phyloP scores from a whole-genome alignment of 352 stramenopile genomes.

The Phytopythium mirpurense region DNA sequence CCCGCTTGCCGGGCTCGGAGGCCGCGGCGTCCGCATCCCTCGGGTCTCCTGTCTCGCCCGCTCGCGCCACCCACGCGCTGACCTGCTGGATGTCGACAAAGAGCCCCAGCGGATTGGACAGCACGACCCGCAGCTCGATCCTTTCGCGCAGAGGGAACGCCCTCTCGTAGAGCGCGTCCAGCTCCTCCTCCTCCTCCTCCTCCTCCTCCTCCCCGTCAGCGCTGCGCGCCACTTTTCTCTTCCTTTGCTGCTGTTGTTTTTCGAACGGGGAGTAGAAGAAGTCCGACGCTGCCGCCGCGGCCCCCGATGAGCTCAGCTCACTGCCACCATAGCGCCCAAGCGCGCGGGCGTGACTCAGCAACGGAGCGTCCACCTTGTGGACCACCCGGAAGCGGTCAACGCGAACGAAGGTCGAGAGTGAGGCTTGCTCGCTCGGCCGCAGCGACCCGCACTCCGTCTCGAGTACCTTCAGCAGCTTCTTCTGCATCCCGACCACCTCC shows the following conservation, averaged over 20 bases:
- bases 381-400: constrained; percentile 46
- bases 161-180: constrained; percentile 24
- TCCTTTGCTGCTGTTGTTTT: constrained; percentile 23
- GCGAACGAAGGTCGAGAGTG: constrained; percentile 47
- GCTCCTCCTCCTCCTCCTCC: constrained; percentile 8
- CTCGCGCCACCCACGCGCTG: constrained; percentile 37
- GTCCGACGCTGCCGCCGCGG: constrained; percentile 18
- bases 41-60: constrained; percentile 4
- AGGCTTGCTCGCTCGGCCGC: constrained; percentile 43
- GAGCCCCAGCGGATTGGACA: constrained; percentile 73
- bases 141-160: constrained; percentile 50
- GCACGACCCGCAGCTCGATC: constrained; percentile 45
- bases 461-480: constrained; percentile 39
- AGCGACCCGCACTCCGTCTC: constrained; percentile 53
- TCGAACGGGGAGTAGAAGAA: constrained; percentile 65
- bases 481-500: constrained; percentile 55
- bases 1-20: neutral
- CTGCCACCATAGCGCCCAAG: constrained; percentile 30
- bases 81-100: constrained; percentile 56
- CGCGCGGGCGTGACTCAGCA: constrained; percentile 29
- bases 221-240: constrained; percentile 5
- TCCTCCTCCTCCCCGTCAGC: constrained; percentile 7
- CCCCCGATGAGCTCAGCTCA: constrained; percentile 7
- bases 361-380: constrained; percentile 26
- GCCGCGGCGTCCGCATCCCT: neutral